Evolutionary conservation across 2,329 filamentous ascomycete genomes (phyloP), one percentile per base, ranked within the genome.

Genomic region (Trematosphaeria pertusa): DNA sequence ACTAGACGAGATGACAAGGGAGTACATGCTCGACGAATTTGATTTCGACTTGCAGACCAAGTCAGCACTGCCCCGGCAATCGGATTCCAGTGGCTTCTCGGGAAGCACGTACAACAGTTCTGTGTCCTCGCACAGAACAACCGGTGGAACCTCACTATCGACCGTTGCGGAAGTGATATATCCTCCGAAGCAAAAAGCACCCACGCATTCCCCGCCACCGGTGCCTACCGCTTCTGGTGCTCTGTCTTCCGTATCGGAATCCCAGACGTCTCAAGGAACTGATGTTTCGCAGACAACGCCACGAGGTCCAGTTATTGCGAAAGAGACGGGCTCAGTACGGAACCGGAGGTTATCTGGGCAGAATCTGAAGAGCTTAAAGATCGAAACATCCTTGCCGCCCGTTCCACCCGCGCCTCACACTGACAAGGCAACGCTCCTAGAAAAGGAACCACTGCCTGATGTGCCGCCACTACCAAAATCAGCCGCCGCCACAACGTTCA

Each of bases 1-100:
- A 42, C 72, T 97, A 37, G 93, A 97, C 52, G 91, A 96, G 68
- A 91, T 97, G 81, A 91, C 89, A 0, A 85, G 83, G 54, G 90
- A 88, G 42, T 93, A 91, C 69, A 83, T 86, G 43, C 85, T 94
- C 63, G 89, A 93, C 45, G 88, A 92, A 46, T 95, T 95, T 64
- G 82, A 89, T 47, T 88, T 92, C 64, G 87, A 85, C 43, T 73
- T 86, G 24, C 81, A 85, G 59, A 81, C 81, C 5, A 89, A 87
- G 59, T 86, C 84, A 12, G 80, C 85, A 19, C 71, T 89, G 17
- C 87, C 89, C 24, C 83, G 90, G 48, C 87, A 93, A 64, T 94
- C 91, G 3, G 88, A 90, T 66, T 93, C 89, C 1, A 95, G 88
- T 74, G 85, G 84, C 11, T 81, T 87, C 56, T 91, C 89, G n/a